phyloP scores from a whole-genome alignment of 1,284 basidiomycete species.

The Puccinia coronata region DNA sequence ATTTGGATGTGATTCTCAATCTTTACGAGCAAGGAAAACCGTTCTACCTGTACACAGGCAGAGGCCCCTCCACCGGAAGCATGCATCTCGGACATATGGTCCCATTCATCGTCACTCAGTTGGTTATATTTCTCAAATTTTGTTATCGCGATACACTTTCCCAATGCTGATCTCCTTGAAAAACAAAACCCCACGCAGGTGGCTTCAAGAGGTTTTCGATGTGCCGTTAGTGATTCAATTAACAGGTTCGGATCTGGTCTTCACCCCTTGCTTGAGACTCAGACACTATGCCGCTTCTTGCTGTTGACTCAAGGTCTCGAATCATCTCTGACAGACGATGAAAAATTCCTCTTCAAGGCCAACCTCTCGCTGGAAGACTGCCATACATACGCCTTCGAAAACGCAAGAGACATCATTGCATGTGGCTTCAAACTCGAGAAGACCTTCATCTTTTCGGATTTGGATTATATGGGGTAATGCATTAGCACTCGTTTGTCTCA shows the following conservation, averaged over 20 bases:
- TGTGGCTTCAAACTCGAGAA: constrained; percentile 88
- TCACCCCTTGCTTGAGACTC: constrained; percentile 16
- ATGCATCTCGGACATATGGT: constrained; percentile 99
- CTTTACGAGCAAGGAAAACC: constrained; percentile 95
- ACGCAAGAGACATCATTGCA: constrained; percentile 93
- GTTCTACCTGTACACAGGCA: constrained; percentile 96
- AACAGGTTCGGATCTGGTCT: constrained; percentile 66
- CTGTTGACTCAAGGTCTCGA: not conserved
- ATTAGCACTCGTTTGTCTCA: not conserved
- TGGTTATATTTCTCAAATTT: constrained; percentile 57
- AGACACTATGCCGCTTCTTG: constrained; percentile 15
- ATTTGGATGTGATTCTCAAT: constrained; percentile 89
- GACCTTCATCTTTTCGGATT: constrained; percentile 96
- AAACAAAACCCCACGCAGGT: constrained; percentile 67
- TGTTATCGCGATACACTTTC: not conserved
- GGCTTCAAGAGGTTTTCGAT: constrained; percentile 95
- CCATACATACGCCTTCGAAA: constrained; percentile 77
- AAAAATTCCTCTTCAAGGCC: constrained; percentile 98
- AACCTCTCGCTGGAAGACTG: constrained; percentile 88
- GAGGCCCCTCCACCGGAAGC: constrained; percentile 92
- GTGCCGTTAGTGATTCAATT: constrained; percentile 92
- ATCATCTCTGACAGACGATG: constrained; percentile 71
- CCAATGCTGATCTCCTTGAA: not conserved
- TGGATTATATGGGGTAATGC: constrained; percentile 72
- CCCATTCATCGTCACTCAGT: constrained; percentile 97